A percentile compares a stretch with the other conserved stretches of the same genome.
These are phyloP conservation scores for Backusella tarrabulga DNA, from an alignment of 192 early-diverging fungal genomes.

Conservation along the genomic window DNA sequence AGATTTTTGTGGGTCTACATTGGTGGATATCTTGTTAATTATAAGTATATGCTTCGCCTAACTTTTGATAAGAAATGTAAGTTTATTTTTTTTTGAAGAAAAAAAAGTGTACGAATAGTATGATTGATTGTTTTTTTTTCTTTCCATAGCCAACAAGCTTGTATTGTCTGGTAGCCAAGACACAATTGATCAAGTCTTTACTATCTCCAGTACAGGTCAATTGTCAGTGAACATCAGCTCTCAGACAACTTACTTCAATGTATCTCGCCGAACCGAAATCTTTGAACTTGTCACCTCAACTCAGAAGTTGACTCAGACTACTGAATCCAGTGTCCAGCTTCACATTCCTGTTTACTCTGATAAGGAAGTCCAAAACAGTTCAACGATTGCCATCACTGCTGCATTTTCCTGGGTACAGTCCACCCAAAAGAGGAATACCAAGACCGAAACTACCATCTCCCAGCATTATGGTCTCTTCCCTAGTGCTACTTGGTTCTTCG, in stretches of 20 bases:
- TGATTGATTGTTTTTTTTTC: constrained; percentile 3
- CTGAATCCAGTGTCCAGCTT: constrained; percentile 7
- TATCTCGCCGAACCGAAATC: not conserved
- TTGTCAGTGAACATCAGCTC: constrained; percentile 4
- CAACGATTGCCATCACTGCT: constrained; percentile 10
- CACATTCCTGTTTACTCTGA: constrained; percentile 21
- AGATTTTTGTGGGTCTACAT: constrained; percentile 28
- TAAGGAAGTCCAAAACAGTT: not conserved
- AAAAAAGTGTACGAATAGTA: not conserved
- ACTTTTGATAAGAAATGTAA: constrained; percentile 13
- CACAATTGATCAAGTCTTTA: constrained; percentile 3
- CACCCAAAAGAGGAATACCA: constrained; percentile 10
- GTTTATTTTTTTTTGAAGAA: constrained; percentile 8
- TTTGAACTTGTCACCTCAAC: constrained; percentile 7
- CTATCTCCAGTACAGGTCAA: constrained; percentile 9
- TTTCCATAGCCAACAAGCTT: constrained; percentile 9
- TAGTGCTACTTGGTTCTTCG: constrained; percentile 21
- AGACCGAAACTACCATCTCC: constrained; percentile 4
- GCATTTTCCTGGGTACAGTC: constrained; percentile 10
- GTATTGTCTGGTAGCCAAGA: not conserved
- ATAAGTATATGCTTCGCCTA: constrained; percentile 25
- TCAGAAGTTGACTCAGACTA: not conserved
- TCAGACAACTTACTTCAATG: constrained; percentile 10
- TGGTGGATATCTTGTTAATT: constrained; percentile 33
- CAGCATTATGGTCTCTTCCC: constrained; percentile 26